Base-by-base conservation (phyloP, 148 eudicot genomes). In the Silene conica region DNA sequence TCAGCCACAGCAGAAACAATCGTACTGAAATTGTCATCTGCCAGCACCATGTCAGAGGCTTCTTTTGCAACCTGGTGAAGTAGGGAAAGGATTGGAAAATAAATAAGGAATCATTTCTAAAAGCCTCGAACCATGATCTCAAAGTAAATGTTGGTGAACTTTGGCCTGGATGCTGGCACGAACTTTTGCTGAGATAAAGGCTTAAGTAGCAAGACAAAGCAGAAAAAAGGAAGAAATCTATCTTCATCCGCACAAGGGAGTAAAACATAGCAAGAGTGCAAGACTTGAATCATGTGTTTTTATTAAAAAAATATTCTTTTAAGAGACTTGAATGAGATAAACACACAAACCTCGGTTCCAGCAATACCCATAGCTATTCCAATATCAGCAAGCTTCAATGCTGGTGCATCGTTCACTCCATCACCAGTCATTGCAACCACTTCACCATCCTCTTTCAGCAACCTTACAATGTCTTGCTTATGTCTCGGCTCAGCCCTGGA, bases 351-450 rank as follows among this genome's bases (percentile, higher is more conserved):
- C 90, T 89, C 93, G 9, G 93, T 89, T 43, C 93, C 93, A 81
- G 90, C 83, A 82, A 89, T 89, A 41, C 90, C 93, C 93, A 89
- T 89, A 41, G 93, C 93, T 75, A 89, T 89, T 16, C 93, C 93
- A 70, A 89, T 89, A 77, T 89, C 90, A 77, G 90, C 93, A 60
- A 89, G 73, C 80, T 89, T 89, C 63, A 89, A 72, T 21, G 93
- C 93, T 62, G 93, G 93, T 12, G 93, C 93, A 73, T 89, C 93
- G 79, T 89, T 89, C 6, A 89, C 93, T 21, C 93, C 93, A 74
- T 89, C 93, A 26, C 93, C 93, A 52, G 93, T 89, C 93, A 89
- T 89, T 52, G 93, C 93, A 81, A 89, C 93, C 50, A 89, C 88
- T 79, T 89, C 93, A 46, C 93, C 93, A 38, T 83, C 84, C 72